These are phyloP conservation scores for Talaromyces pinophilus DNA, from an alignment of 2,329 filamentous ascomycete genomes.

Conservation along the genomic window DNA sequence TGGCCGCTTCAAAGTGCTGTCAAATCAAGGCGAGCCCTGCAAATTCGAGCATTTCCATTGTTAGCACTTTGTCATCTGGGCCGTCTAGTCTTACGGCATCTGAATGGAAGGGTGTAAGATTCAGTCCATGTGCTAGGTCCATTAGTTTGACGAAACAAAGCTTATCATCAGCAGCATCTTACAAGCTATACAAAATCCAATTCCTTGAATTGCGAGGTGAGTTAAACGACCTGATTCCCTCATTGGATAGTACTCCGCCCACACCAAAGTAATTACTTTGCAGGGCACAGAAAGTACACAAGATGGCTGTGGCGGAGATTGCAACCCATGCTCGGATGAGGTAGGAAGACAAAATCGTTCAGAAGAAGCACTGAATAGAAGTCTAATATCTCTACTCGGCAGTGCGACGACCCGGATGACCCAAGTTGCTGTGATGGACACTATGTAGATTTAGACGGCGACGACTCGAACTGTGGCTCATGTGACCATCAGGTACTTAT, in stretches of 20 bases:
- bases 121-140: background rate
- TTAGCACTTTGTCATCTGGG: background rate
- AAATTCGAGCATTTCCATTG: background rate
- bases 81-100: background rate
- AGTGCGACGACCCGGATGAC: background rate
- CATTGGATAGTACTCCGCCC: background rate
- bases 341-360: background rate
- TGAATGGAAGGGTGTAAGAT: background rate
- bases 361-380: too few species aligned
- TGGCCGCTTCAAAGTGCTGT: background rate
- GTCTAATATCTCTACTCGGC: background rate
- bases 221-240: background rate
- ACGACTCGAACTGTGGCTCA: background rate
- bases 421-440: background rate
- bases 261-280: background rate
- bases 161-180: background rate
- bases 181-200: background rate
- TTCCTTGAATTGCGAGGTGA: background rate
- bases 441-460: background rate
- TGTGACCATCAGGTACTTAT: background rate
- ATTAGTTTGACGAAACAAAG: background rate
- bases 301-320: background rate
- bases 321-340: background rate
- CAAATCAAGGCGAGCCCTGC: background rate
- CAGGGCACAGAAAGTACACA: background rate